phyloP scores from a whole-genome alignment of 106 monocot genomes.

The Apostasia shenzhenica region DNA sequence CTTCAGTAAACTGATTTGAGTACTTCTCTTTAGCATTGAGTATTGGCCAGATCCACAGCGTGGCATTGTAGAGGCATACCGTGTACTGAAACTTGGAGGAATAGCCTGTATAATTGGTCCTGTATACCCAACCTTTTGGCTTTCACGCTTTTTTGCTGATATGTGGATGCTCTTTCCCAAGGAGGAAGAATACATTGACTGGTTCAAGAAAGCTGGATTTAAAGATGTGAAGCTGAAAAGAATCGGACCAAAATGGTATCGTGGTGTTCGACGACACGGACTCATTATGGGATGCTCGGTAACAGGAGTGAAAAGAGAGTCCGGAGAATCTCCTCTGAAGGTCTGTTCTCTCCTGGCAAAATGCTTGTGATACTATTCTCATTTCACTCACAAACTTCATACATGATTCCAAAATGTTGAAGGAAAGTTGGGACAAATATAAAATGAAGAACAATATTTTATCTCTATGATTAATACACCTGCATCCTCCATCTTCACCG shows the following conservation, averaged over 20 bases:
- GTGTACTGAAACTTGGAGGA: constrained; percentile 74
- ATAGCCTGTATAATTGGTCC: constrained; percentile 83
- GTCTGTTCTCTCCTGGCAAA: constrained; percentile 13
- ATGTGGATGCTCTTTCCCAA: constrained; percentile 97
- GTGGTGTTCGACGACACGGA: constrained; percentile 86
- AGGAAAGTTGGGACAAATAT: no score
- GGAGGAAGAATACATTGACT: constrained; percentile 94
- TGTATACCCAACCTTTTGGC: constrained; percentile 95
- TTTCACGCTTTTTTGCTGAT: constrained; percentile 90
- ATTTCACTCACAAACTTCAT: no score
- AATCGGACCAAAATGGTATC: constrained; percentile 95
- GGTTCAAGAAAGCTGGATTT: constrained; percentile 94
- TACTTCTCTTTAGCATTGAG: constrained; percentile 52
- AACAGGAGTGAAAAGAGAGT: constrained; percentile 70
- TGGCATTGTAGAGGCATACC: constrained; percentile 88
- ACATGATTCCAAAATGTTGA: no score
- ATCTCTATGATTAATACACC: no score
- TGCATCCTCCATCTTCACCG: no score
- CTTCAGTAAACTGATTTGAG: neutral
- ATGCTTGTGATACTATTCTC: no score
- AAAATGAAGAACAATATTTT: no score
- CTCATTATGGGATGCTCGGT: constrained; percentile 97
- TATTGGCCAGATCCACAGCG: constrained; percentile 97
- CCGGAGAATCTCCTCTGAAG: constrained; percentile 86
- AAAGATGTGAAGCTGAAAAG: constrained; percentile 79